Evolutionary conservation across 805 yeast species (phyloP).

Genomic region (Lachancea meyersii): DNA sequence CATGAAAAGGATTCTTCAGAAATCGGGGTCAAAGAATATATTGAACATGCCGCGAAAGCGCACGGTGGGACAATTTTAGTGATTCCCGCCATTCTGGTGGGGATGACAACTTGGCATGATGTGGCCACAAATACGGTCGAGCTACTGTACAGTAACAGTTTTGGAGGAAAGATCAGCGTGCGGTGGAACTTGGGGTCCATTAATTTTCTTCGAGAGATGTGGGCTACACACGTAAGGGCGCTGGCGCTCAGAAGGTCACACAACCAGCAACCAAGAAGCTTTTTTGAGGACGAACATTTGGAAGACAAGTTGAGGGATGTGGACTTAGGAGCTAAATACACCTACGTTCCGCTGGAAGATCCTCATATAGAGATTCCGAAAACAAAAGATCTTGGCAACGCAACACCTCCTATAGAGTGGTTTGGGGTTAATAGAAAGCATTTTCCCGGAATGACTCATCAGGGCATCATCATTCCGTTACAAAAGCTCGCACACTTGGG

Average conservation of each 20-base stretch:
- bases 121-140: conserved; percentile 49
- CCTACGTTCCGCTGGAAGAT: conserved; percentile 55
- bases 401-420: conserved; percentile 98
- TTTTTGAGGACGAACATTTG: conserved; percentile 31
- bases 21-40: conserved; percentile 49
- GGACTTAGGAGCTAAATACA: conserved; percentile 35
- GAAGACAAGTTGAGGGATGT: conserved; percentile 43
- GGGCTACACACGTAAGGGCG: conserved; percentile 76
- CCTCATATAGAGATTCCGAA: conserved; percentile 88
- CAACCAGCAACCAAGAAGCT: conserved; percentile 16
- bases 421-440: conserved; percentile 85
- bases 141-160: conserved; percentile 61
- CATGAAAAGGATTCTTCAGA: conserved; percentile 43
- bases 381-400: conserved; percentile 85
- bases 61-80: conserved; percentile 74
- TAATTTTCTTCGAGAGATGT: conserved; percentile 86
- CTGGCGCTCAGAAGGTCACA: conserved; percentile 53
- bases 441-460: conserved; percentile 84
- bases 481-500: conserved; percentile 71
- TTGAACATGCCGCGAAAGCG: conserved; percentile 49
- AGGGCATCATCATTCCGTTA: conserved; percentile 62
- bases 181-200: conserved; percentile 93
- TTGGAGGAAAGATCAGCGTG: conserved; percentile 86
- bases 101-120: conserved; percentile 70
- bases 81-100: conserved; percentile 67